Evolutionary conservation across 805 yeast species (phyloP), one percentile per base, ranked within the genome.

Genomic region (Ogataea siamensis): DNA sequence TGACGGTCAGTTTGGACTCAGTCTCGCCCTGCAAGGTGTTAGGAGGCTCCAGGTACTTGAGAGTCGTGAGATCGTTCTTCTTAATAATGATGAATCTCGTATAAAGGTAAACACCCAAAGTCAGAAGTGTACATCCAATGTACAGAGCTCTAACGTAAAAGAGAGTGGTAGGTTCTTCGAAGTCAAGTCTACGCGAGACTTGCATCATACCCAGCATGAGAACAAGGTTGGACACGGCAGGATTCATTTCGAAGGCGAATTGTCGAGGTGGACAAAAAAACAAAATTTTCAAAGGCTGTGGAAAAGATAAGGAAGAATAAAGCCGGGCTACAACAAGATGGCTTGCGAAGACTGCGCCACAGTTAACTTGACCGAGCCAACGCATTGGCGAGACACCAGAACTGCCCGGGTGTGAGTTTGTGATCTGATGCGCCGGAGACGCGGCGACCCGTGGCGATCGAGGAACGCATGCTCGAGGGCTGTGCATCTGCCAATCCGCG

Each of bases 191-290:
- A 65, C 87, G 86, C 48, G 96, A 79, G 48, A 88, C 84, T 67
- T 88, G 96, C 96, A 89, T 91, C 87, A 87, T 87, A 73, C 78
- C 84, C 60, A 89, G 80, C 96, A 89, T 91, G 75, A 93, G 69
- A 54, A 74, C 85, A 54, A 93, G 66, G 70, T 91, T 89, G 50
- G 87, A 67, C 51, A 89, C 68, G 50, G 95, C 94, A 30, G 98
- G 93, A 63, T 87, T 87, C 93, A 91, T 83, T 43, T 23, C 39
- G 40, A 25, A 31, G 40, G 40, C 40, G 35, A 37, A 37, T 25
- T 30, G 40, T 37, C 35, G 40, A 31, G 38, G 31, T 34, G 38
- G 30, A 22, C 34, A 32, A 26, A 37, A 37, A 30, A 31, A 28
- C 32, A 38, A 37, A 37, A 27, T 27, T 38, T 38, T 38, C 32